Percentiles rank a stretch among this genome's conserved stretches.
Evolutionary conservation across 148 eudicot species (phyloP).

Genomic region (Rhododendron kiyosumense): DNA sequence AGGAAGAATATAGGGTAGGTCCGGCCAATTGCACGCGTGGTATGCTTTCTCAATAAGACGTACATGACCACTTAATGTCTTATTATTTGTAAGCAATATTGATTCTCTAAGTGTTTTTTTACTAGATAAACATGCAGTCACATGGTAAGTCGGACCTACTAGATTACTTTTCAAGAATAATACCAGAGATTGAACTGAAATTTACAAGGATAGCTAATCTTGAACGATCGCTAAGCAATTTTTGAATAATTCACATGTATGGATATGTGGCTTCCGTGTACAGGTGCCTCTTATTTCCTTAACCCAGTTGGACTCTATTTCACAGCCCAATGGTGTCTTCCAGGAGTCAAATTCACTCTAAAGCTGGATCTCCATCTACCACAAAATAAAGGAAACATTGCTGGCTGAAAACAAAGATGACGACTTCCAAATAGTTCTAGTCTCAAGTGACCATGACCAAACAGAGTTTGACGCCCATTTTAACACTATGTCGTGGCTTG

Average conservation of each 20-base stretch:
- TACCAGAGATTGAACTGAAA: not conserved
- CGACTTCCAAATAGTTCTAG: constrained; percentile 50
- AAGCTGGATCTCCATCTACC: constrained; percentile 53
- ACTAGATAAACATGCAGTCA: not conserved
- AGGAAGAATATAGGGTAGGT: not conserved
- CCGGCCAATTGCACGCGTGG: too few relatives aligned
- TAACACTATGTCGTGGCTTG: constrained; percentile 66
- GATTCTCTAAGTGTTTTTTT: too few relatives aligned
- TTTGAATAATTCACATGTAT: too few relatives aligned
- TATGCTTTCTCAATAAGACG: too few relatives aligned
- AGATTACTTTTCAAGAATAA: not conserved
- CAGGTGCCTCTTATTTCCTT: constrained; percentile 46
- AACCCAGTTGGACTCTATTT: constrained; percentile 56
- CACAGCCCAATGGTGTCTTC: constrained; percentile 68
- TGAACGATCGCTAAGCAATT: not conserved
- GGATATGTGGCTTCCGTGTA: not conserved
- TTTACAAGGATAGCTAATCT: not conserved
- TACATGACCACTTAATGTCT: not conserved
- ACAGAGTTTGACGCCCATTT: constrained; percentile 35
- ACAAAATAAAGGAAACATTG: constrained; percentile 42
- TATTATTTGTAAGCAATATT: not conserved
- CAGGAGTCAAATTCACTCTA: constrained; percentile 52
- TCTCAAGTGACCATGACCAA: constrained; percentile 51
- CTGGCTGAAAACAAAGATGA: constrained; percentile 6
- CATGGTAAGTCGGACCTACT: not conserved